A percentile compares a stretch with the other conserved stretches of the same genome.
phyloP scores from a whole-genome alignment of 208 protist genomes.

The Acanthamoeba triangularis region DNA sequence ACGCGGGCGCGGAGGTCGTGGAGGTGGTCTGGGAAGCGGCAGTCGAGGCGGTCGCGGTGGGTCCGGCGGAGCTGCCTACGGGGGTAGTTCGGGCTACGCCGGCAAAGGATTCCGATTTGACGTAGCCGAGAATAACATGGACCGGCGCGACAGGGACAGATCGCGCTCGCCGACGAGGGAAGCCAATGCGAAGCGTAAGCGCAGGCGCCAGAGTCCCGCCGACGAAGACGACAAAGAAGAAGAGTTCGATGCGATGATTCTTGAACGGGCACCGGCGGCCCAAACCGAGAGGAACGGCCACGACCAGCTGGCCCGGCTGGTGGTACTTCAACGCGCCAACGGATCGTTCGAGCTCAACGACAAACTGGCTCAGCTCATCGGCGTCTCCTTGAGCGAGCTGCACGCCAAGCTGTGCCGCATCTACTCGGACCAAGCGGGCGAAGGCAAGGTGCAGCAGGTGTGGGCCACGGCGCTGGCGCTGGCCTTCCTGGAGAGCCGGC shows the following conservation, averaged over 20 bases:
- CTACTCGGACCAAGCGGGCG: too few species aligned
- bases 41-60: not conserved
- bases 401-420: not conserved
- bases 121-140: not conserved
- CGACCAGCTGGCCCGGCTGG: not conserved
- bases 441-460: not conserved
- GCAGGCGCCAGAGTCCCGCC: not conserved
- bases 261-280: not conserved
- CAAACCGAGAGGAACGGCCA: not conserved
- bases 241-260: not conserved
- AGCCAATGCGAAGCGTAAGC: not conserved
- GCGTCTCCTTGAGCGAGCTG: not conserved
- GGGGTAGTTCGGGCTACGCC: too few species aligned
- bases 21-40: not conserved
- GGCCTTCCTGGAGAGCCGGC: conserved; percentile 26
- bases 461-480: conserved; percentile 69
- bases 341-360: conserved; percentile 36
- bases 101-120: not conserved
- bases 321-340: conserved; percentile 69
- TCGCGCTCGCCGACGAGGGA: not conserved
- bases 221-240: not conserved
- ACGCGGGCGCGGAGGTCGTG: not conserved
- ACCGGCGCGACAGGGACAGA: not conserved
- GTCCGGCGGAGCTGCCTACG: not conserved
- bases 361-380: not conserved